A percentile compares a stretch with the other conserved stretches of the same genome.
These are phyloP conservation scores for Alternaria brassicae DNA, from an alignment of 2,329 filamentous ascomycete genomes.

Conservation along the genomic window DNA sequence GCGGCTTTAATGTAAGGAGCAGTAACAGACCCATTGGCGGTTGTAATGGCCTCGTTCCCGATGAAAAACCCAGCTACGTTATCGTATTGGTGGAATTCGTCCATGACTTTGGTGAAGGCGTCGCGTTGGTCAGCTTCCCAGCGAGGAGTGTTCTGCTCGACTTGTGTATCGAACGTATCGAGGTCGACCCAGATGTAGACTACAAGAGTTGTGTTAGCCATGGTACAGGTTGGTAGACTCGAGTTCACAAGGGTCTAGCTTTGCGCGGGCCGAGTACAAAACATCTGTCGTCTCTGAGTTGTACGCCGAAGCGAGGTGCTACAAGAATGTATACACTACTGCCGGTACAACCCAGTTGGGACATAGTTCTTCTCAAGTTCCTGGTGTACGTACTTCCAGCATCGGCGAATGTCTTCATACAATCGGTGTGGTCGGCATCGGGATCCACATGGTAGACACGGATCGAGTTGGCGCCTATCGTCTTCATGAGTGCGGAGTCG, in stretches of 20 bases:
- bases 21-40: slow-evolving; percentile 62
- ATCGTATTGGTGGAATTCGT: slow-evolving; percentile 77
- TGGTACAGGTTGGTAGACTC: background rate
- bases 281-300: background rate
- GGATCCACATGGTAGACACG: slow-evolving; percentile 89
- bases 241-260: background rate
- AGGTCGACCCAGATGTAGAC: slow-evolving; percentile 88
- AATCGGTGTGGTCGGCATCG: slow-evolving; percentile 72
- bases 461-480: slow-evolving; percentile 81
- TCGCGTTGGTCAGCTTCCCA: slow-evolving; percentile 78
- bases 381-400: slow-evolving; percentile 50
- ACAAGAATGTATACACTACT: background rate
- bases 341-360: background rate
- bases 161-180: slow-evolving; percentile 72
- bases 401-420: slow-evolving; percentile 81
- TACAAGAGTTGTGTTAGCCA: slow-evolving; percentile 50
- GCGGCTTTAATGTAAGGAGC: slow-evolving; percentile 87
- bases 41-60: slow-evolving; percentile 83
- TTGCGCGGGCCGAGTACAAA: background rate
- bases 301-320: background rate
- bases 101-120: slow-evolving; percentile 74
- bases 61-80: slow-evolving; percentile 81
- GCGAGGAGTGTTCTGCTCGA: slow-evolving; percentile 66
- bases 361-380: background rate
- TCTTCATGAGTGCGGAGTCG: slow-evolving; percentile 79